Percentiles rank a stretch among this genome's conserved stretches.
Conservation (phyloP, 2,329 filamentous ascomycete genomes). For the Neopestalotiopsis rosae region DNA sequence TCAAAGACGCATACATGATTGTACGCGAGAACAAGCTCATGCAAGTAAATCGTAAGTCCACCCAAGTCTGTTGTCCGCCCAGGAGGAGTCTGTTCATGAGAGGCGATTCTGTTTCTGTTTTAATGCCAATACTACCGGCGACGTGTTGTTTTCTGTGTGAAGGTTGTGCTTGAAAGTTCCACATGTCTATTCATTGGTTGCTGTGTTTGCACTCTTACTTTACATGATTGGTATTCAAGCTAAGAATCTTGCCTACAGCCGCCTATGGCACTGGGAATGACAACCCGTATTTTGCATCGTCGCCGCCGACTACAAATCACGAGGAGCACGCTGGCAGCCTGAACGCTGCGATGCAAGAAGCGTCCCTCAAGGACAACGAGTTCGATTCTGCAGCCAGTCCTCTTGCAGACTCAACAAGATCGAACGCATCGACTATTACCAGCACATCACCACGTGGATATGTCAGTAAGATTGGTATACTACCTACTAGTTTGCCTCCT, state of each 20-base stretch:
- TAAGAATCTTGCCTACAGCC: conserved; percentile 42
- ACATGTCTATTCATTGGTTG: conserved; percentile 22
- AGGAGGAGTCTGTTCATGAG: neutral
- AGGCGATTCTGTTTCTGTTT: neutral
- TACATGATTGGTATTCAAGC: neutral
- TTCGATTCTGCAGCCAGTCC: conserved; percentile 50
- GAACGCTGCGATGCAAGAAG: conserved; percentile 54
- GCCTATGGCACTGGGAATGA: conserved; percentile 47
- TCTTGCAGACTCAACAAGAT: conserved; percentile 60
- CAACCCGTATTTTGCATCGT: conserved; percentile 48
- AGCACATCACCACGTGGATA: conserved; percentile 59
- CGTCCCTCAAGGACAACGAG: conserved; percentile 23
- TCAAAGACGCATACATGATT: conserved; percentile 99
- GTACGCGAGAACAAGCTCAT: conserved; percentile 97
- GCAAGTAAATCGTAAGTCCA: conserved; percentile 84
- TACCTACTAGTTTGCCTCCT: conserved; percentile 88
- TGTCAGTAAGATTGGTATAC: conserved; percentile 85
- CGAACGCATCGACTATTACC: conserved; percentile 54
- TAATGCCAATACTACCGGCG: neutral
- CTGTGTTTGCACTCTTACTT: conserved; percentile 25
- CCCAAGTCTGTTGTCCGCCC: neutral
- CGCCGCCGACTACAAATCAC: conserved; percentile 53
- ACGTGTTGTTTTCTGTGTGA: conserved; percentile 29
- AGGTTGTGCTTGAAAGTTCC: neutral
- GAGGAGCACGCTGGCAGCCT: conserved; percentile 60